These are phyloP conservation scores for Debaryomyces sp. DNA, from an alignment of 1,139 yeast genomes.

Conservation along the genomic window DNA sequence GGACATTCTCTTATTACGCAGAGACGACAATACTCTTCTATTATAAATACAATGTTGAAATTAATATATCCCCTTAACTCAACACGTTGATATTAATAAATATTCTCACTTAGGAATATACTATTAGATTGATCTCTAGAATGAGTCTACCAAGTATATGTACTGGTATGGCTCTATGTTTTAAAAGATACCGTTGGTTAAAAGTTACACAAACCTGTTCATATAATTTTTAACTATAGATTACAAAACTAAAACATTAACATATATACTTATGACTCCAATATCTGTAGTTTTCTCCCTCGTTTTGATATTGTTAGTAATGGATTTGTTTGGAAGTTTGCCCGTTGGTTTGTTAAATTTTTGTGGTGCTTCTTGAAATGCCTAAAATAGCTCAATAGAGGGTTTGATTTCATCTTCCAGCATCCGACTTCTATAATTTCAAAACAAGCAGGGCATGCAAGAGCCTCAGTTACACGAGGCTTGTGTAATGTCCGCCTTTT, in stretches of 20 bases:
- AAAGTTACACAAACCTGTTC: conserved; percentile 2
- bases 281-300: conserved; percentile 10
- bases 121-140: background rate
- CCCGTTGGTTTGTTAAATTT: conserved; percentile 5
- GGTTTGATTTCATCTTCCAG: conserved; percentile 18
- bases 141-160: background rate
- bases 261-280: conserved; percentile 3
- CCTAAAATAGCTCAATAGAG: conserved; percentile 17
- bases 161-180: background rate
- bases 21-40: background rate
- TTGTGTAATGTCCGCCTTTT: conserved; percentile 7
- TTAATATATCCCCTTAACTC: background rate
- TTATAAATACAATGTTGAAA: background rate
- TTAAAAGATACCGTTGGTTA: background rate
- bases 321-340: conserved; percentile 8
- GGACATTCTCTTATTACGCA: conserved; percentile 24
- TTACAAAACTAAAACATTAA: background rate
- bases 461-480: conserved; percentile 14
- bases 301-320: conserved; percentile 7
- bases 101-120: background rate
- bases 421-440: conserved; percentile 16
- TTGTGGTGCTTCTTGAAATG: conserved; percentile 16
- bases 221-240: background rate
- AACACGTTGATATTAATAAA: background rate
- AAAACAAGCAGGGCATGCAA: conserved; percentile 18